Evolutionary conservation across 139 green algal genomes (phyloP), one percentile per base, ranked within the genome.

Genomic region (Closterium sp.): DNA sequence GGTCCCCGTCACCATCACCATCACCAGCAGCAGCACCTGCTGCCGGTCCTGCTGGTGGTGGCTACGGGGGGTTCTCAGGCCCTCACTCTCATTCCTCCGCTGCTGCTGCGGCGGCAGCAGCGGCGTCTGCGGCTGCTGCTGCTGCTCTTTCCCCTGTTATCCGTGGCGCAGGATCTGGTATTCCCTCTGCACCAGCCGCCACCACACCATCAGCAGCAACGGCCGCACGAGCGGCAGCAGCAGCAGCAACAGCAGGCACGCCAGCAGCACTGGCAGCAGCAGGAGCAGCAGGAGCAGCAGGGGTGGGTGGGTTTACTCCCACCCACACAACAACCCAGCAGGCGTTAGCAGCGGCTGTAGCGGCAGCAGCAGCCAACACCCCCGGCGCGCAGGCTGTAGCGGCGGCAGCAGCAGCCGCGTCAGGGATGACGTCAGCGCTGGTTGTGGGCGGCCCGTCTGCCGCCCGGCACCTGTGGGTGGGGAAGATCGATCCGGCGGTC

Each of bases 401-500:
- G 19, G 62, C 62, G 62, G 85, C 85, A 32, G 88, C 88, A 91
- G 88, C 28, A n/a, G 30, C 50, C 31, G 88, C 29, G 22, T 31
- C 88, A 70, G 88, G 29, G 28, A 91, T 70, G 42, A 91, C 29
- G 13, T 31, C 88, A 31, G 88, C 88, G 22, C 50, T 87, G 42
- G 88, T 31, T 10, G 19, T 88, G 85, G 30, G 29, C 85, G 85
- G 29, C 24, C 62, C 62, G 62, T 79, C 62, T 79, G 62, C 62
- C 30, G 32, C 88, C 24, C 86, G 85, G 89, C 88, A 93, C 17
- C 89, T 94, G 22, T 93, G 89, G 89, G 91, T 94, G 28, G 89
- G 91, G 31, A 62, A 73, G 29, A 70, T 94, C 45, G 91, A 94
- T 90, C 30, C 91, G 89, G 27, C 73, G 19, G 91, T 94, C n/a